Evolutionary conservation across 2,329 filamentous ascomycete species (phyloP).

Genomic region (Penicillium sp.): DNA sequence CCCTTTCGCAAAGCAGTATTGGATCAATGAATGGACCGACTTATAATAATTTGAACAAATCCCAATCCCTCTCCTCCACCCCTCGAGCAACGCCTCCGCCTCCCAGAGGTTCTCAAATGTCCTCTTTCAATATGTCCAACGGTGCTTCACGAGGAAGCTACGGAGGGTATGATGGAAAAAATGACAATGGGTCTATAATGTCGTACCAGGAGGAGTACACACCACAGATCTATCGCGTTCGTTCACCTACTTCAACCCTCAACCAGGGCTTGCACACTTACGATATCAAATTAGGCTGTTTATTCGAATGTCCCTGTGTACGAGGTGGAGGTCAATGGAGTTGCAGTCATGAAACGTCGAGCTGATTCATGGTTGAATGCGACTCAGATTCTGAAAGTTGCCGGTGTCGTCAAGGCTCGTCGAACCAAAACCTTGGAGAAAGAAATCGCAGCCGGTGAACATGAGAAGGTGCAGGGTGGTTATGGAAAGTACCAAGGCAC

Average conservation of each 20-base stretch:
- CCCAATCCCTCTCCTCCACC: slow-evolving; percentile 48
- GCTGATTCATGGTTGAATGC: slow-evolving; percentile 97
- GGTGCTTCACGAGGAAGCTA: slow-evolving; percentile 38
- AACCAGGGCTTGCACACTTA: slow-evolving; percentile 11
- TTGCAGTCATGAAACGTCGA: slow-evolving; percentile 94
- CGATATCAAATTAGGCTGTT: slow-evolving; percentile 60
- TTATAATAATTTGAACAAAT: slow-evolving; percentile 44
- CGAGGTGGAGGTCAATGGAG: slow-evolving; percentile 93
- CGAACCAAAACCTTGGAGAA: slow-evolving; percentile 97
- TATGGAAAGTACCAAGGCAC: slow-evolving; percentile 99
- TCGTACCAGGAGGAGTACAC: slow-evolving; percentile 39
- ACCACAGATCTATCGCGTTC: slow-evolving; percentile 52
- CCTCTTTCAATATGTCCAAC: slow-evolving; percentile 40
- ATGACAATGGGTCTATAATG: slow-evolving; percentile 40
- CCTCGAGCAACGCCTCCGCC: slow-evolving; percentile 48
- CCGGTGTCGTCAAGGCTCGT: slow-evolving; percentile 95
- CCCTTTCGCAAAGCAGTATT: slow-evolving; percentile 42
- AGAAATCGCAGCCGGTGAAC: slow-evolving; percentile 92
- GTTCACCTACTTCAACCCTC: slow-evolving; percentile 12
- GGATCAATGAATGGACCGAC: slow-evolving; percentile 40
- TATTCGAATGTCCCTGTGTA: slow-evolving; percentile 97
- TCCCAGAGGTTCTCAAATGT: slow-evolving; percentile 44
- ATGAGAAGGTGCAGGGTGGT: slow-evolving; percentile 97
- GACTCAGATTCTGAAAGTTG: slow-evolving; percentile 96
- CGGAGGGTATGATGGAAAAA: slow-evolving; percentile 42